Evolutionary conservation across 306 rosid genomes (phyloP).

Genomic region (Prunus salicina): DNA sequence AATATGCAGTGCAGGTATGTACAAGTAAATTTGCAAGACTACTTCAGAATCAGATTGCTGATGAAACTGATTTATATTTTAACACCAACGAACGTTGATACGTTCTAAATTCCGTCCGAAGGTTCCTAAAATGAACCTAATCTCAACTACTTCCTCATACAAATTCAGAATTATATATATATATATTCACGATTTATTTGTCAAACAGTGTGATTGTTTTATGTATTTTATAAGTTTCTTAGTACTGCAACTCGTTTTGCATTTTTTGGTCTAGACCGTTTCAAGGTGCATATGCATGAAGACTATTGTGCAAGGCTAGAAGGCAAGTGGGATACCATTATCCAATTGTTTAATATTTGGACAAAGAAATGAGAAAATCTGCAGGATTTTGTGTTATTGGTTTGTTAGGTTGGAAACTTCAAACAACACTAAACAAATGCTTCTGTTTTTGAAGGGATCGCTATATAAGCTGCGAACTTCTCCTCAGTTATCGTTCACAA

Average conservation of each 20-base stretch:
- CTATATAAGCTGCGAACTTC: slow-evolving; percentile 19
- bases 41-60: background rate
- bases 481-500: slow-evolving; percentile 6
- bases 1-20: background rate
- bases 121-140: background rate
- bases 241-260: background rate
- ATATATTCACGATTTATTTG: background rate
- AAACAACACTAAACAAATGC: slow-evolving; percentile 1
- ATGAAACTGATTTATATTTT: background rate
- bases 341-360: background rate
- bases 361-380: background rate
- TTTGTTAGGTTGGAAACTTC: slow-evolving; percentile 17
- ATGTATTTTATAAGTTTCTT: too few species aligned
- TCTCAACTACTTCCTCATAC: slow-evolving; percentile 10
- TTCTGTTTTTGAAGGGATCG: background rate
- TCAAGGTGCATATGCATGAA: background rate
- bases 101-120: background rate
- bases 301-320: background rate
- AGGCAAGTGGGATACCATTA: background rate
- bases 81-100: background rate
- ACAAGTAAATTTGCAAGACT: background rate
- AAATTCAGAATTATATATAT: background rate
- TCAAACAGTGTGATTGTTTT: too few species aligned
- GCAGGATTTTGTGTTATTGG: background rate
- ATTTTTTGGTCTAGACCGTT: background rate